Percentiles rank a stretch among this genome's conserved stretches.
phyloP scores from a whole-genome alignment of 768 basidiomycete genomes.

The Lentinula guzmanii region DNA sequence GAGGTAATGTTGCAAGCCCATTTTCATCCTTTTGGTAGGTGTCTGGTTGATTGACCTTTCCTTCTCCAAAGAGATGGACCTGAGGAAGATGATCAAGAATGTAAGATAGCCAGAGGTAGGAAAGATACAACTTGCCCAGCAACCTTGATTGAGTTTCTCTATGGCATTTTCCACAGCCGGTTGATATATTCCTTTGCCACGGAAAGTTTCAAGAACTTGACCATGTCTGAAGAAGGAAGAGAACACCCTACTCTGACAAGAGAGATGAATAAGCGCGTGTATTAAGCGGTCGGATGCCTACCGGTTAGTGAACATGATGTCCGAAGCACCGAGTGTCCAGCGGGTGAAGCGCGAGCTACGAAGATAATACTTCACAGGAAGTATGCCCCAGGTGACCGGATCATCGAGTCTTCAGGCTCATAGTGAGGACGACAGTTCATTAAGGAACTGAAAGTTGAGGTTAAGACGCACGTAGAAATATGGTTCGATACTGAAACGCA shows the following conservation, averaged over 20 bases:
- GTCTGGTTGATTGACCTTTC: slow-evolving; percentile 76
- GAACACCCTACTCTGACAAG: slow-evolving; percentile 55
- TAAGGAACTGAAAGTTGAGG: neutral
- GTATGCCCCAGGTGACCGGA: slow-evolving; percentile 82
- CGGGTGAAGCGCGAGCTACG: slow-evolving; percentile 51
- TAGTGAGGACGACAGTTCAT: neutral
- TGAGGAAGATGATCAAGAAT: slow-evolving; percentile 21
- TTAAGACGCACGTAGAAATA: slow-evolving; percentile 71
- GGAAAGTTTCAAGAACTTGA: slow-evolving; percentile 88
- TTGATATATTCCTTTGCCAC: slow-evolving; percentile 88
- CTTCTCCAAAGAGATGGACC: slow-evolving; percentile 91
- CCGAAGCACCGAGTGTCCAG: slow-evolving; percentile 90
- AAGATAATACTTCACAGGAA: slow-evolving; percentile 61
- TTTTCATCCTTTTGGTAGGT: slow-evolving; percentile 34
- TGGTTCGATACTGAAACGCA: slow-evolving; percentile 76
- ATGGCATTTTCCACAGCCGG: slow-evolving; percentile 82
- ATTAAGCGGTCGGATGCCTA: slow-evolving; percentile 28
- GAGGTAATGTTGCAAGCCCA: slow-evolving; percentile 47
- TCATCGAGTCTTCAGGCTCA: slow-evolving; percentile 61
- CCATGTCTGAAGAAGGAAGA: slow-evolving; percentile 83
- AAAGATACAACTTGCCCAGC: slow-evolving; percentile 60
- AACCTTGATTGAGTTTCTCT: slow-evolving; percentile 70
- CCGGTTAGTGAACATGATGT: slow-evolving; percentile 94
- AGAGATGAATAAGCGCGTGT: neutral
- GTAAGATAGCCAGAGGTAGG: neutral